Evolutionary conservation across 768 basidiomycete species (phyloP), one percentile per base, ranked within the genome.

Genomic region (Suillus sp.): DNA sequence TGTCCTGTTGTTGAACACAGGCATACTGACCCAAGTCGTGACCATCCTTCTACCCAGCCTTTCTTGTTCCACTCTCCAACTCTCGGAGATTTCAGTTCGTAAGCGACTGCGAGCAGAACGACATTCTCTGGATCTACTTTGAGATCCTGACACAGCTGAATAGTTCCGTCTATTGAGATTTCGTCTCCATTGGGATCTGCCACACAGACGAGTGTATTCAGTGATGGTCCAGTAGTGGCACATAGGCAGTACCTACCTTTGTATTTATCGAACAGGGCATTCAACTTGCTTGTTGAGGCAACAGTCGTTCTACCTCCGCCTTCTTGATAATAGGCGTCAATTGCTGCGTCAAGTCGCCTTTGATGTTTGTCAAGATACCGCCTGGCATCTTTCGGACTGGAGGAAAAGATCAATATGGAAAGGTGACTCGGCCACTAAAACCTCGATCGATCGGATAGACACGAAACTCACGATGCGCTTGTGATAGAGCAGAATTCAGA

Each of bases 31-130:
- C 89, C 84, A 40, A 91, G 76, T 16, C 69, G 72, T 74, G 87
- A 90, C 93, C 93, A 94, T 1, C 93, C 93, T 0, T 92, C 90
- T 40, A 85, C 68, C 92, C 92, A 96, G 0, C 86, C 88, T 64
- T 84, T 78, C 66, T 78, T 82, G 37, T 79, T 80, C 88, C 93
- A 96, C 62, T 83, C 80, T 1, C 91, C 93, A 59, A 96, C 78
- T 64, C 78, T 69, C 0, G 89, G 90, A 5, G 91, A 91, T 70
- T 90, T 88, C 30, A 94, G 82, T 69, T 94, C 91, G 69, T 82
- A 92, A 10, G 93, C 94, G 45, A 96, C 78, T 6, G 90, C 86
- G 48, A 96, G 83, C 59, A 96, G 78, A 9, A 93, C 91, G 27
- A 92, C 88, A 68, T 95, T 91, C 66, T 93, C 92, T 1, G 89